Base-by-base conservation (phyloP, 306 rosid species). In the Citrullus mucosospermus region DNA sequence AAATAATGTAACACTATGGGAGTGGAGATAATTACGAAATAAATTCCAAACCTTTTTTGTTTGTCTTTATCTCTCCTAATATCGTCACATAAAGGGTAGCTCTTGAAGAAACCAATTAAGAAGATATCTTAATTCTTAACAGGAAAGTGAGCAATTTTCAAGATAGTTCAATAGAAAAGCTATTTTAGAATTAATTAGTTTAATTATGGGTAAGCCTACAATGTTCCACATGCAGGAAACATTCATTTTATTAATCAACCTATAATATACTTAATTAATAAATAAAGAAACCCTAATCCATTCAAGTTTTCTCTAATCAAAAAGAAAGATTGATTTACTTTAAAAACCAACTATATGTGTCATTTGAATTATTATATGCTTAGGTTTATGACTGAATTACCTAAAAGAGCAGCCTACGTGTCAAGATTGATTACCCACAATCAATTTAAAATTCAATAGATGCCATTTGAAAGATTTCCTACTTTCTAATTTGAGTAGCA, bases 401-500 rank as follows among this genome's bases (percentile, higher is more conserved):
- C 41, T 4, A 48, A 72, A 72, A 50, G 38, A 72, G 77, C n/a
- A 25, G 28, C 60, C 44, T 51, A 51, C 60, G 46, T 72, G 61
- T 50, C 13, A 6, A 30, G 8, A 48, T 48, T 71, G 41, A 50
- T 48, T 28, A 14, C 14, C 60, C 58, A 44, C n/a, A 72, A 72
- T 15, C 8, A 50, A 72, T 72, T 50, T 50, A 3, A 48, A 50
- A 72, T 50, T 71, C 20, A 11, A 46, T 44, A 71, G 55, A 44
- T 69, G 38, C 56, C 55, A 69, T 71, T 22, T 0, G 7, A 28
- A 72, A 72, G 59, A 72, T 72, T 50, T 48, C 34, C 25, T 72
- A 28, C 59, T 72, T 72, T 72, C 43, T 72, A 72, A 46, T 72
- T 72, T 22, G 77, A 72, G 77, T 28, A 72, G 77, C 43, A 48